Percentiles rank a stretch among this genome's conserved stretches.
phyloP scores from a whole-genome alignment of 805 yeast genomes.

The Yarrowia hollandica region DNA sequence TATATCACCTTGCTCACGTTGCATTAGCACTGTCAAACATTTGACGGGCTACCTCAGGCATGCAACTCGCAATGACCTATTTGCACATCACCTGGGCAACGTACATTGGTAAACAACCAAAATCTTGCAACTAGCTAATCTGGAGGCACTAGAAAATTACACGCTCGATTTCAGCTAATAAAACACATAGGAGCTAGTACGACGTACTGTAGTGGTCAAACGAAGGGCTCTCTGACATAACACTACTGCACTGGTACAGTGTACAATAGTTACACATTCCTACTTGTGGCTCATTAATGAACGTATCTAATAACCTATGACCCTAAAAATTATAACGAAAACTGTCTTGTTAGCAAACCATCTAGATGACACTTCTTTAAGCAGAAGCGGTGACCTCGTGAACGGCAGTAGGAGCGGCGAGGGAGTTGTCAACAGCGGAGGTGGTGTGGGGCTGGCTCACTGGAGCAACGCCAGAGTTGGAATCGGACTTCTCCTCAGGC shows the following conservation, averaged over 20 bases:
- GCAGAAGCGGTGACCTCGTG: conserved; percentile 29
- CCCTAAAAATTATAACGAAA: conserved; percentile 21
- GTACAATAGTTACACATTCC: no score
- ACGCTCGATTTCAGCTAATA: no score
- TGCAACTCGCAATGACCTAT: conserved; percentile 20
- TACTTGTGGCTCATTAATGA: not conserved
- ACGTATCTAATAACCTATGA: conserved; percentile 29
- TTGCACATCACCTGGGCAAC: conserved; percentile 21
- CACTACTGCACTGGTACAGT: no score
- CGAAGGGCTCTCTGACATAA: no score
- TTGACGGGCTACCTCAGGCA: conserved; percentile 4
- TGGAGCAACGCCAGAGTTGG: conserved; percentile 18
- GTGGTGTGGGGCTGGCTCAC: conserved; percentile 29
- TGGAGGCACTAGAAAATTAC: not conserved
- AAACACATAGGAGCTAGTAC: no score
- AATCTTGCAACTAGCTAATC: no score
- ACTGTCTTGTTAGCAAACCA: conserved; percentile 29
- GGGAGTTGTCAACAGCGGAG: conserved; percentile 29
- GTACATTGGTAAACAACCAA: conserved; percentile 2
- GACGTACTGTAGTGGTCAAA: no score
- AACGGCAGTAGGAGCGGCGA: conserved; percentile 26
- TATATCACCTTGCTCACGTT: conserved; percentile 19
- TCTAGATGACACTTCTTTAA: conserved; percentile 10
- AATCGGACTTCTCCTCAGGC: conserved; percentile 16
- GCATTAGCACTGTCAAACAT: conserved; percentile 25